Base-by-base conservation (phyloP, 2,329 filamentous ascomycete species). In the Microdochium nivale region DNA sequence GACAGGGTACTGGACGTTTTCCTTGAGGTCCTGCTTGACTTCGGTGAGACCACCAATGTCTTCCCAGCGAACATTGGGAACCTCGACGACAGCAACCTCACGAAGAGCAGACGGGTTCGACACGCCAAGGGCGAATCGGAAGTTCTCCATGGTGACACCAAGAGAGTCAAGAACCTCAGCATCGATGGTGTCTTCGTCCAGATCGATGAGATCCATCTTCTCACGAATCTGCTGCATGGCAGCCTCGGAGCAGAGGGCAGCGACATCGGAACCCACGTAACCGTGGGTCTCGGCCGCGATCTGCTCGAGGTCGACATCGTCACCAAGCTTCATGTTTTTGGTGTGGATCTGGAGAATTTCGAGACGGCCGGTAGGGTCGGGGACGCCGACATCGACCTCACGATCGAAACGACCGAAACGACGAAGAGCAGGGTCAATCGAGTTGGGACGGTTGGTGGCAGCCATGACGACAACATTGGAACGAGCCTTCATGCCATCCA, bases 161-260 rank as follows among this genome's bases (percentile, higher is more conserved):
- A 99, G 84, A 47, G 94, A 97, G 74, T 99, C 94, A 51, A 99
- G 83, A 50, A 99, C 94, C 76, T 99, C 94, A 27, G 94, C 94
- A 64, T 99, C 94, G 57, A 99, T 99, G 56, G 94, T 99, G 67
- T 99, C 94, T 76, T 99, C 94, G 59, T 99, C 94, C 32, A 99
- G 81, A 72, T 99, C 94, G 61, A 99, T 99, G 58, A 99, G 83
- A 68, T 99, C 94, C 94, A 99, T 99, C 87, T 99, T 99, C 76
- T 99, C 94, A 76, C 94, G 92, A 72, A 99, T 99, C 76, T 99
- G 94, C 73, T 99, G 94, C 94, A 99, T 99, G 58, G 94, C 94
- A 67, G 94, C 94, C 75, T 99, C 94, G 7, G 94, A 99, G 77
- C 94, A 99, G 55, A 99, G 89, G 27, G 94, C 95, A 54, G 94